A percentile compares a stretch with the other conserved stretches of the same genome.
phyloP scores from a whole-genome alignment of 2,329 filamentous ascomycete species.

The Aspergillus niger region DNA sequence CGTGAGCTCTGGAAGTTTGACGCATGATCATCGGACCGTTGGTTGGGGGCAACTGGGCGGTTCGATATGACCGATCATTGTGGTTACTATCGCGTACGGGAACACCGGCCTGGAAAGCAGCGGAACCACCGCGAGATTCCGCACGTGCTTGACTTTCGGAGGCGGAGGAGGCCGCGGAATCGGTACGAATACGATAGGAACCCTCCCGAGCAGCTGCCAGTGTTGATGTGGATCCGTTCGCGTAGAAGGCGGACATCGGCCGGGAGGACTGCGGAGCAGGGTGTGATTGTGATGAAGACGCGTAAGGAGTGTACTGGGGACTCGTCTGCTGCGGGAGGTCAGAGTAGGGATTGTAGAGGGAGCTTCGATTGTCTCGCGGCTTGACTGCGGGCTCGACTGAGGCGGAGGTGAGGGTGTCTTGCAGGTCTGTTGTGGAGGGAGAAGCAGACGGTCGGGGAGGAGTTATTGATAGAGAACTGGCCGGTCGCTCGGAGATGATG shows the following conservation, averaged over 20 bases:
- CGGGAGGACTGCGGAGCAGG: constrained; percentile 42
- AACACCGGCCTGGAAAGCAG: constrained; percentile 61
- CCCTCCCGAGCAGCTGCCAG: constrained; percentile 42
- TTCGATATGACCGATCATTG: constrained; percentile 68
- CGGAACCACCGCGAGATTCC: constrained; percentile 64
- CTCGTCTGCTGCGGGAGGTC: constrained; percentile 46
- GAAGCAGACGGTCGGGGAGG: constrained; percentile 20
- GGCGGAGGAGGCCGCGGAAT: constrained; percentile 60
- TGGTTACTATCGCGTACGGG: constrained; percentile 70
- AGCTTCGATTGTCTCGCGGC: constrained; percentile 44
- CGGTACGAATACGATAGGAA: constrained; percentile 59
- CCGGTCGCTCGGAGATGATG: constrained; percentile 22
- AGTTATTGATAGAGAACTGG: constrained; percentile 27
- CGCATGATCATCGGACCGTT: constrained; percentile 71
- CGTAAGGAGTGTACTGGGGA: constrained; percentile 47
- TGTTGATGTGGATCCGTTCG: constrained; percentile 45
- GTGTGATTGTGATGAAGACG: constrained; percentile 42
- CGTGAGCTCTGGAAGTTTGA: constrained; percentile 72
- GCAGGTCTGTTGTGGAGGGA: constrained; percentile 22
- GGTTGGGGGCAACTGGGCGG: constrained; percentile 57
- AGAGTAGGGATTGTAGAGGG: constrained; percentile 48
- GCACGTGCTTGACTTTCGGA: constrained; percentile 59
- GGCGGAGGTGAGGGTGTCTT: constrained; percentile 20
- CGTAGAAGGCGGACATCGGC: constrained; percentile 52
- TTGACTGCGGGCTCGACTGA: constrained; percentile 25